Evolutionary conservation across 805 yeast species (phyloP), one percentile per base, ranked within the genome.

Genomic region (Ogataea pilisensis): DNA sequence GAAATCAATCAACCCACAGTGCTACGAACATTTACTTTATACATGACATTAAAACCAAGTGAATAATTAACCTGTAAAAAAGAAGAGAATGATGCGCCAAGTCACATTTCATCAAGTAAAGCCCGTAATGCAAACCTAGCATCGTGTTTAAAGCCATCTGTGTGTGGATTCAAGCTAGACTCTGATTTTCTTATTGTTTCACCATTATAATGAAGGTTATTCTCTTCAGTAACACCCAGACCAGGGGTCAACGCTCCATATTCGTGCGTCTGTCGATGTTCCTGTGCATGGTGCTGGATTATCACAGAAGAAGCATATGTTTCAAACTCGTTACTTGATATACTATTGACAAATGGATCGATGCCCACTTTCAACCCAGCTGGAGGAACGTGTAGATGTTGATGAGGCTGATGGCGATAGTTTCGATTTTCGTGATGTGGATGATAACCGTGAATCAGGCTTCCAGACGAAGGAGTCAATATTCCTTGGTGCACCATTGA

Each of bases 321-420:
- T 37, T 57, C 61, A 32, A 51, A 53, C 35, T 54, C 60, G 32
- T 53, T 53, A 14, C 55, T 49, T 8, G 59, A 49, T 8, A 57
- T 46, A 7, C 61, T 59, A 25, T 49, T 49, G 28, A 57, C 60
- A 37, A 48, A 57, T n/a, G 61, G 61, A 41, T 57, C 61, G 27
- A 55, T 48, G 5, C 59, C 60, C 11, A 54, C 39, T 33, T 50
- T 53, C 24, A 57, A 44, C 3, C 60, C 60, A 8, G 53, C 51
- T 2, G 52, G 53, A 5, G 49, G 55, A 16, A 31, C 28, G 19
- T 32, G 35, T 8, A 14, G 32, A 11, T 30, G 28, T 21, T 31
- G 29, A 24, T 30, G 2, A 11, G n/a, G n/a, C n/a, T 11, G 21
- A 24, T 16, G n/a, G 12, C 14, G 18, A 8, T 21, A 11, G 12